phyloP scores from a whole-genome alignment of 805 yeast species.

The Lachancea kluyveri region DNA sequence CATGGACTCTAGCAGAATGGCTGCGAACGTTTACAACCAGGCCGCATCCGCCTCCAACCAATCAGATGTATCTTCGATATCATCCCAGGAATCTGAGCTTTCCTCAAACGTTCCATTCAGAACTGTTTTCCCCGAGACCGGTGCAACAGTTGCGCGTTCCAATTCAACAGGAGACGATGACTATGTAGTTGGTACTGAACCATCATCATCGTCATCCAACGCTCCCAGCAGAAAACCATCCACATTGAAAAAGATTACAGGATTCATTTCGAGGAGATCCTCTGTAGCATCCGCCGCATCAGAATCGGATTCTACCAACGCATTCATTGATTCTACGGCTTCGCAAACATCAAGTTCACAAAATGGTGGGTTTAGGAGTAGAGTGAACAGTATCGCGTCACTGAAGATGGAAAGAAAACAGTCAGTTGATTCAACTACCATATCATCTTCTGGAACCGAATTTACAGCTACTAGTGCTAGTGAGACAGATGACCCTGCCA shows the following conservation, averaged over 20 bases:
- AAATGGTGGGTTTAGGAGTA: too few relatives aligned
- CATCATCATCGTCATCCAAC: conserved; percentile 5
- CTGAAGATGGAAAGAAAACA: conserved; percentile 3
- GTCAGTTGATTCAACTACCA: conserved; percentile 9
- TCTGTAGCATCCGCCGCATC: conserved; percentile 9
- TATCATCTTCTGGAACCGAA: conserved; percentile 8
- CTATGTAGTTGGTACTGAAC: conserved; percentile 12
- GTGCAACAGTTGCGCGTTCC: conserved; percentile 7
- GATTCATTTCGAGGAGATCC: conserved; percentile 18
- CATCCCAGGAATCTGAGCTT: conserved; percentile 8
- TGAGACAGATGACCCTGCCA: conserved; percentile 11
- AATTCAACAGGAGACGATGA: conserved; percentile 17
- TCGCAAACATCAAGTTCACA: too few relatives aligned
- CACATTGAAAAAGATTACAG: conserved; percentile 14
- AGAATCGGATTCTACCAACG: conserved; percentile 3
- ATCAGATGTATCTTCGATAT: conserved; percentile 6
- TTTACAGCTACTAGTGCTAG: conserved; percentile 18
- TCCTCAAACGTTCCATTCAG: conserved; percentile 9
- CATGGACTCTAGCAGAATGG: conserved; percentile 8
- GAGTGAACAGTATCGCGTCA: conserved; percentile 16
- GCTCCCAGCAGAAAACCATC: conserved; percentile 16
- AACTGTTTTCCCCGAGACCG: conserved; percentile 9
- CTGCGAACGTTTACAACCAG: conserved; percentile 12
- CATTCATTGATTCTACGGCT: too few relatives aligned
- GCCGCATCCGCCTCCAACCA: conserved; percentile 2